These are phyloP conservation scores for Hygrophoropsis aurantiaca DNA, from an alignment of 768 basidiomycete species.

Conservation along the genomic window DNA sequence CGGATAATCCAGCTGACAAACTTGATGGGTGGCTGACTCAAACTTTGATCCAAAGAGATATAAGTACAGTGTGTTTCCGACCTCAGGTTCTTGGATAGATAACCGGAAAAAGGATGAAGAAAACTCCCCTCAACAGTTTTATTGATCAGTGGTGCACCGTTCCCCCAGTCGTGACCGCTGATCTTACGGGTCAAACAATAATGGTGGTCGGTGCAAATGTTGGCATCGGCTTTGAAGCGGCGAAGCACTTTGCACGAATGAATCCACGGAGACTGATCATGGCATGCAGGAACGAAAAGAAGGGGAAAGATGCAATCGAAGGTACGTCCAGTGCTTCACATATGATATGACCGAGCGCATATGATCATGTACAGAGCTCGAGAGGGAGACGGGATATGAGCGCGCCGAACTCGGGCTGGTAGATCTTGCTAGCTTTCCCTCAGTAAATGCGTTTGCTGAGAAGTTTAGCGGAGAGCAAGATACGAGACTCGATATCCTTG, in stretches of 20 bases:
- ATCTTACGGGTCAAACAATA: slow-evolving; percentile 30
- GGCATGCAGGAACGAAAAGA: slow-evolving; percentile 25
- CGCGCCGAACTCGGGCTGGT: slow-evolving; percentile 39
- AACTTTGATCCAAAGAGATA: too few relatives aligned
- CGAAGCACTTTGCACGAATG: slow-evolving; percentile 31
- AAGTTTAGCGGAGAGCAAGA: slow-evolving; percentile 14
- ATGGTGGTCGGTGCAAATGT: slow-evolving; percentile 32
- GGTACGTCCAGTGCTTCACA: slow-evolving; percentile 11
- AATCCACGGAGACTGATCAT: slow-evolving; percentile 26
- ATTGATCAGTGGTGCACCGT: slow-evolving; percentile 18
- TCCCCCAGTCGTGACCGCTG: slow-evolving; percentile 11
- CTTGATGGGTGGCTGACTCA: too few relatives aligned
- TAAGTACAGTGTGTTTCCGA: too few relatives aligned
- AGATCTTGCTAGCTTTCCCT: slow-evolving; percentile 41
- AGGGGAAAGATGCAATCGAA: slow-evolving; percentile 16
- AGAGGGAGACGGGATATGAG: slow-evolving; percentile 24
- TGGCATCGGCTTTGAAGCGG: slow-evolving; percentile 32
- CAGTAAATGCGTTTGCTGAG: slow-evolving; percentile 40
- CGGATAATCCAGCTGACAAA: too few relatives aligned
- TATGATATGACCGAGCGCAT: not conserved
- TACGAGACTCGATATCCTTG: slow-evolving; percentile 38
- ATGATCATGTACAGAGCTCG: slow-evolving; percentile 18
- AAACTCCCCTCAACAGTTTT: not conserved
- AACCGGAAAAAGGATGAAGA: slow-evolving; percentile 13
- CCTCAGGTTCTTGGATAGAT: too few relatives aligned